Evolutionary conservation across 805 yeast species (phyloP).

Genomic region (Ogataea chonburiensis): DNA sequence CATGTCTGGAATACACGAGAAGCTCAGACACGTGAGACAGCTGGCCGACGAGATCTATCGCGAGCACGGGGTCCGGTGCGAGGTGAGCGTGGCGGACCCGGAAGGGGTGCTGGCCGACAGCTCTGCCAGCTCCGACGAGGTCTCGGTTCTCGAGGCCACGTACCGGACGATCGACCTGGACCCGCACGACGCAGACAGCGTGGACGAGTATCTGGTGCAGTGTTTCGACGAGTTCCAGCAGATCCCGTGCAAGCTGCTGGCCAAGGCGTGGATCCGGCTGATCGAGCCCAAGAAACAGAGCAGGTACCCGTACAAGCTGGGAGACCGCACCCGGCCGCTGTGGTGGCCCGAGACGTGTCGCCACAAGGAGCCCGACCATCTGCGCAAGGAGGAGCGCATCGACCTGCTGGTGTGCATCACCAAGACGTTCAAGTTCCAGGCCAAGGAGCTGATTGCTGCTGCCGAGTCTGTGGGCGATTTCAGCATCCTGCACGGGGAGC

Average conservation of each 20-base stretch:
- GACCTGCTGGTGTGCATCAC: slow-evolving; percentile 44
- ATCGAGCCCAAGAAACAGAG: slow-evolving; percentile 70
- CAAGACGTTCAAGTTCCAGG: slow-evolving; percentile 24
- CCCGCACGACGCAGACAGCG: slow-evolving; percentile 20
- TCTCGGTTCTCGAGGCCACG: slow-evolving; percentile 13
- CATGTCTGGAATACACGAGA: slow-evolving; percentile 17
- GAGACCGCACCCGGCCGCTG: slow-evolving; percentile 48
- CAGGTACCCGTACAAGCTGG: slow-evolving; percentile 57
- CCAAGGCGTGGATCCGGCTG: slow-evolving; percentile 64
- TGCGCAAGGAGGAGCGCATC: slow-evolving; percentile 57
- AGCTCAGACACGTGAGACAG: slow-evolving; percentile 11
- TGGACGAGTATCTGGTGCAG: slow-evolving; percentile 26
- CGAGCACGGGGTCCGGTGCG: slow-evolving; percentile 16
- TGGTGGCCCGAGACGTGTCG: slow-evolving; percentile 70
- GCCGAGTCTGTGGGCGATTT: slow-evolving; percentile 28
- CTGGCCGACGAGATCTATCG: slow-evolving; percentile 16
- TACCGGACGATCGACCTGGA: slow-evolving; percentile 19
- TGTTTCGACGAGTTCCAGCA: slow-evolving; percentile 47
- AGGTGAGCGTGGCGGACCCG: slow-evolving; percentile 15
- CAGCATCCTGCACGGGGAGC: slow-evolving; percentile 15
- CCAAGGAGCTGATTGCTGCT: slow-evolving; percentile 22
- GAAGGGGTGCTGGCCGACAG: slow-evolving; percentile 1
- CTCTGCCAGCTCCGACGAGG: slow-evolving; percentile 10
- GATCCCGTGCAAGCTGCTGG: slow-evolving; percentile 55
- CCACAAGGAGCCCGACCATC: slow-evolving; percentile 75